Evolutionary conservation across 2,329 filamentous ascomycete genomes (phyloP), one percentile per base, ranked within the genome.

Genomic region (Penicillium vulpinum): DNA sequence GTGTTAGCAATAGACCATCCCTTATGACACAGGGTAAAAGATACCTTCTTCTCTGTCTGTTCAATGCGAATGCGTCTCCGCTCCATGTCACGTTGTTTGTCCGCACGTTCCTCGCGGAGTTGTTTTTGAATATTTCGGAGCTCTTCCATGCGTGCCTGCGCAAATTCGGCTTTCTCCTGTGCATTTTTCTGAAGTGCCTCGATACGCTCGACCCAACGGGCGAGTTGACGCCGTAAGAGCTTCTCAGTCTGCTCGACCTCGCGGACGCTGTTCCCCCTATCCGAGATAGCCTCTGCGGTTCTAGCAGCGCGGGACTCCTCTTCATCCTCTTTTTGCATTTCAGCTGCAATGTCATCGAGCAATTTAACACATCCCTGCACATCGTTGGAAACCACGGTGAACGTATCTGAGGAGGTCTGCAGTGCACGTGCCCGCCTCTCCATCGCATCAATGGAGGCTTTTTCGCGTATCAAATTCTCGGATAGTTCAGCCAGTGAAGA

Each of bases 1-100:
- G 57, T 5, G 24, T 71, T 64, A 71, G 67, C 62, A 58, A 43
- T 35, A 16, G n/a, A 5, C 4, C 22, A 4, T 35, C 15, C n/a
- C 6, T 31, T 16, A 21, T 8, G 5, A 0, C 10, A 49, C 10
- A 5, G 43, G 7, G 8, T 9, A 7, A 57, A 28, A 70, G 80
- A 67, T 80, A 92, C 92, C 90, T 97, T 97, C 80, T 97, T 97
- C 83, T 97, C 93, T 9, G 91, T 96, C 79, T 97, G 92, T 77
- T 99, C 94, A 62, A 99, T 97, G 59, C 92, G 83, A n/a, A 97
- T 91, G 65, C 90, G 86, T 67, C 92, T 83, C 70, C 89, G 87
- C 80, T 99, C 94, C 78, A 97, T 95, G 70, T 97, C 93, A 56
- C 91, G 88, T 33, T 88, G 88, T 77, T 96, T 95, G 53, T 94